phyloP scores from a whole-genome alignment of 2,329 filamentous ascomycete species.

The Penicillium sp. region DNA sequence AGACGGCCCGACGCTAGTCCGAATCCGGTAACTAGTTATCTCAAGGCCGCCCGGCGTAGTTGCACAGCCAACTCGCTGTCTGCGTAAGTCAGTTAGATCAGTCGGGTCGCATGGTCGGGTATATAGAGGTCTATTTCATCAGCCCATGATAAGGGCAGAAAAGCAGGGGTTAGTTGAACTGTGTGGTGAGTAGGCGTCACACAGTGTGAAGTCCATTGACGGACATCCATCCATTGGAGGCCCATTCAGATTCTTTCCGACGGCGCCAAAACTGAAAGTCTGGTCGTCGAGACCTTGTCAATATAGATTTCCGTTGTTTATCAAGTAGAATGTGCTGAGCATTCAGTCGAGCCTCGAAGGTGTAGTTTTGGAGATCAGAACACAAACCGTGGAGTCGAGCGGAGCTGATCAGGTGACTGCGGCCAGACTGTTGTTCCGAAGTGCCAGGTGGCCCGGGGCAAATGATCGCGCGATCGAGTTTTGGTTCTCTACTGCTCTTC shows the following conservation, averaged over 20 bases:
- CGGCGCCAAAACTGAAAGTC: not conserved
- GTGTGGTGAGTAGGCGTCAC: not conserved
- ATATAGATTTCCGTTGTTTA: not conserved
- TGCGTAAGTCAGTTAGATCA: not conserved
- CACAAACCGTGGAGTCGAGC: constrained; percentile 1
- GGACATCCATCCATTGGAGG: not conserved
- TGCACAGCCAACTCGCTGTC: not conserved
- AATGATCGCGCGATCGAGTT: constrained; percentile 6
- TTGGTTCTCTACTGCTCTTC: constrained; percentile 8
- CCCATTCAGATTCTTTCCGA: constrained; percentile 3
- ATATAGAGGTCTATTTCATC: not conserved
- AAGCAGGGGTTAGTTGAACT: not conserved
- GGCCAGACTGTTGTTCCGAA: constrained; percentile 12
- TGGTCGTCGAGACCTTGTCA: not conserved
- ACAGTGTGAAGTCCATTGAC: constrained; percentile 7
- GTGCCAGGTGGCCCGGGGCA: constrained; percentile 19
- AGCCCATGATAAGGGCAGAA: not conserved
- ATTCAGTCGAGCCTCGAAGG: not conserved
- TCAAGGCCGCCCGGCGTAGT: constrained; percentile 5
- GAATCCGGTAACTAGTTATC: constrained; percentile 27
- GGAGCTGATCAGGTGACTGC: constrained; percentile 5
- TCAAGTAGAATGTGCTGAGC: not conserved
- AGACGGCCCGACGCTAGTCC: constrained; percentile 36
- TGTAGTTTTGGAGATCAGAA: not conserved
- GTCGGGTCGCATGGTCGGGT: not conserved